These are phyloP conservation scores for Zalaria obscura DNA, from an alignment of 2,329 filamentous ascomycete species.

Conservation along the genomic window DNA sequence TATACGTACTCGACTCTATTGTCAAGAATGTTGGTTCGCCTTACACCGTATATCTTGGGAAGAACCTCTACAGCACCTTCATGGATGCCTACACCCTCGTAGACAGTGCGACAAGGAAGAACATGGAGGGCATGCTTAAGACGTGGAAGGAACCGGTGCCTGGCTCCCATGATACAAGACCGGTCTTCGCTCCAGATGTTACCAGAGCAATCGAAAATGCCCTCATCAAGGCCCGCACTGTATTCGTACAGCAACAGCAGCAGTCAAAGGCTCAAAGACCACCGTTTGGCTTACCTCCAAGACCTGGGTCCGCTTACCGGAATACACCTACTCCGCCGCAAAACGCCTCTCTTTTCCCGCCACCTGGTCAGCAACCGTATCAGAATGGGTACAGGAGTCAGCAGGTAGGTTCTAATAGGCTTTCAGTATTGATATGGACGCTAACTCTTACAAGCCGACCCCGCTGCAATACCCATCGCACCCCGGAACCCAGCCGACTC, in stretches of 20 bases:
- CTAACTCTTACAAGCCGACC: constrained; percentile 4
- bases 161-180: constrained; percentile 80
- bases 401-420: constrained; percentile 10
- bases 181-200: constrained; percentile 78
- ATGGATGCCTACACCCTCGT: constrained; percentile 94
- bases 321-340: constrained; percentile 63
- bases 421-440: neutral
- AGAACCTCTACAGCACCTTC: constrained; percentile 83
- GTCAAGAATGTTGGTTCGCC: constrained; percentile 98
- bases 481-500: constrained; percentile 5
- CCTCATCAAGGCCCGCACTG: constrained; percentile 64
- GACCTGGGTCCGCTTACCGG: constrained; percentile 41
- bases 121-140: constrained; percentile 93
- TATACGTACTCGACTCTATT: constrained; percentile 95
- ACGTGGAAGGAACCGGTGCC: constrained; percentile 97
- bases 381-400: constrained; percentile 20
- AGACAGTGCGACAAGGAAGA: constrained; percentile 65
- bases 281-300: constrained; percentile 25
- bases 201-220: constrained; percentile 89
- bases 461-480: constrained; percentile 1
- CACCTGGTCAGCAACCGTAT: constrained; percentile 16
- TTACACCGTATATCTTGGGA: constrained; percentile 88
- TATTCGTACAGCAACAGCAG: constrained; percentile 46
- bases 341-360: constrained; percentile 26
- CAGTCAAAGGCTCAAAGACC: constrained; percentile 43